phyloP scores from a whole-genome alignment of 23 red algal species.

The Agarophyton chilense region DNA sequence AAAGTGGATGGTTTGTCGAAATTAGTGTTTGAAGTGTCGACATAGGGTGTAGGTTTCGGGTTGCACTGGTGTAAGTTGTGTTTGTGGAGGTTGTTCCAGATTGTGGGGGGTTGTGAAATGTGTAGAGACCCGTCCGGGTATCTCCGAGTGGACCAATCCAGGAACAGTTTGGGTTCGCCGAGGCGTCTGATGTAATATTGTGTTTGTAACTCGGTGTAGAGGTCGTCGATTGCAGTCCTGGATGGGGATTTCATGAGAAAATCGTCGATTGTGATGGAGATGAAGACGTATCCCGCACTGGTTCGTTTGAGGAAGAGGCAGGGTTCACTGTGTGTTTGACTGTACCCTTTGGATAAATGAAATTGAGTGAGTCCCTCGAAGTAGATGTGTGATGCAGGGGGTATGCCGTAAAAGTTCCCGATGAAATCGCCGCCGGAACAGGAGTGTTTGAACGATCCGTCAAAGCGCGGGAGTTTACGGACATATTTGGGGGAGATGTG shows the following conservation, averaged over 20 bases:
- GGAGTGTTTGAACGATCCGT: background rate
- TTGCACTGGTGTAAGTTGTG: background rate
- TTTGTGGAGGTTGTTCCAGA: background rate
- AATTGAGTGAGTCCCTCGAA: background rate
- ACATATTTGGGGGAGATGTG: background rate
- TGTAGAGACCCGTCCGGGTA: background rate
- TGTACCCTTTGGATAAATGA: background rate
- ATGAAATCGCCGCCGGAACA: background rate
- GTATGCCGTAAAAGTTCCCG: constrained; percentile 8
- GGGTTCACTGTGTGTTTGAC: background rate
- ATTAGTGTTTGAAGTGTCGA: background rate
- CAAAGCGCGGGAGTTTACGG: background rate
- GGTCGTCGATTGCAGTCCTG: background rate
- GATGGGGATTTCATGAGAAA: background rate
- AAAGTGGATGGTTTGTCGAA: too few species aligned
- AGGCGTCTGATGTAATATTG: constrained; percentile 4
- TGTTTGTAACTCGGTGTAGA: background rate
- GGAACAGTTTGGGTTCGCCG: background rate
- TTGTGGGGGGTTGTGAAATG: background rate
- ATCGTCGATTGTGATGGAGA: constrained; percentile 14
- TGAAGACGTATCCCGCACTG: background rate
- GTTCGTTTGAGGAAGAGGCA: background rate
- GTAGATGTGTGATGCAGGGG: background rate
- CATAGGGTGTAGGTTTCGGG: background rate
- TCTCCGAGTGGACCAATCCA: background rate